Base-by-base conservation (phyloP, 2,329 filamentous ascomycete genomes). In the Fusarium sp. region DNA sequence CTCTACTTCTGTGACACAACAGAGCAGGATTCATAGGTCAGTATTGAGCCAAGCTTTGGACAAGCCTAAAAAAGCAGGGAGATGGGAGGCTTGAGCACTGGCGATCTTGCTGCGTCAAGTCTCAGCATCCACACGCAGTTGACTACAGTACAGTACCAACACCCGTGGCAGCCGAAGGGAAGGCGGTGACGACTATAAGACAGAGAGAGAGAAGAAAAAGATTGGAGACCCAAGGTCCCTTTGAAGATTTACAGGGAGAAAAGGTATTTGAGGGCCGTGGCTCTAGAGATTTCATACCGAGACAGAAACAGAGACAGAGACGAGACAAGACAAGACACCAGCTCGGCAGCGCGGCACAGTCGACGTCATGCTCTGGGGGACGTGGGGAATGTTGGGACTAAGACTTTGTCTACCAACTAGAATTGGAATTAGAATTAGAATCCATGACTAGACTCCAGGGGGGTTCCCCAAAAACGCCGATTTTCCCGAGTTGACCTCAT, bases 321-420 rank as follows among this genome's bases (percentile, higher is more conserved):
- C 51, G 57, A 53, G 55, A 58, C 43, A 64, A 57, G 54, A 64
- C 43, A 47, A 54, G 42, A 56, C 61, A 46, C 55, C 68, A 68
- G 59, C 68, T 72, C 73, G 73, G 73, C 67, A 74, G 37, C 62
- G 34, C 73, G 73, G 73, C 73, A 75, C 73, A 71, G 48, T 51
- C 72, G 66, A 75, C 73, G 73, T 75, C 73, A 75, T 74, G 56
- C 55, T 41, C 40, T 64, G 53, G 61, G 63, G 32, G 53, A 64
- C 58, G 69, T 71, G 71, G 71, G 67, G 72, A 74, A 72, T 72
- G 59, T 60, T 59, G 59, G 65, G 57, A 20, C 27, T 47, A 49
- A 47, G 50, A 21, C 46, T 47, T 27, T 47, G 23, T 43, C 20
- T 43, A 43, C 14, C 54, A 61, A 37, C 34, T 37, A 37, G 34